phyloP scores from a whole-genome alignment of 2,329 filamentous ascomycete species.

The Colletotrichum lentis region DNA sequence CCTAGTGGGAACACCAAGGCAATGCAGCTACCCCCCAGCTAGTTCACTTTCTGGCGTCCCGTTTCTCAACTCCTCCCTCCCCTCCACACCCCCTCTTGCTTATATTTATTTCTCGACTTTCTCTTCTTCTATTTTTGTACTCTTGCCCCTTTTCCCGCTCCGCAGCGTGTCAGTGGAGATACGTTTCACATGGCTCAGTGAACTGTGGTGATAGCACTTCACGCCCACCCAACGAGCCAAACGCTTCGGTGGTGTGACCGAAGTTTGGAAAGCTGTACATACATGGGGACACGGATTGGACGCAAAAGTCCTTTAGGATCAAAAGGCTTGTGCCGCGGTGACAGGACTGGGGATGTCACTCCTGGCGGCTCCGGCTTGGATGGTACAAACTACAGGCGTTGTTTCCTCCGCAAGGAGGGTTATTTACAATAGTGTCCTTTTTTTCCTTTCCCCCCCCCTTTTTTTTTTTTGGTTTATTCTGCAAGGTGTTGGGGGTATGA shows the following conservation, averaged over 20 bases:
- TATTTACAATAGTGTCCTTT: not conserved
- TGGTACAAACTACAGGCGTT: constrained; percentile 31
- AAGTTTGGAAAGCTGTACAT: constrained; percentile 30
- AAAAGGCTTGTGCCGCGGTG: constrained; percentile 13
- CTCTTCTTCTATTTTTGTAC: not conserved
- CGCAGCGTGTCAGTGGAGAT: constrained; percentile 21
- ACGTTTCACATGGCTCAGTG: constrained; percentile 32
- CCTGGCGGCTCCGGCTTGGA: not conserved
- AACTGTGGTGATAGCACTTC: constrained; percentile 36
- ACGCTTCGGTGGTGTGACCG: constrained; percentile 25
- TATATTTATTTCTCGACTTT: not conserved
- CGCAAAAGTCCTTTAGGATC: constrained; percentile 12
- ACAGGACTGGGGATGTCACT: constrained; percentile 15
- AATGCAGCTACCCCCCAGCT: not conserved
- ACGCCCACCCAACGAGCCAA: constrained; percentile 23
- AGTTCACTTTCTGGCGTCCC: not conserved
- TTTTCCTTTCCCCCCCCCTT: too few relatives aligned
- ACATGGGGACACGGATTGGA: constrained; percentile 32
- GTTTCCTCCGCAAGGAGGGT: constrained; percentile 25
- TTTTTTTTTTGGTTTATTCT: not conserved
- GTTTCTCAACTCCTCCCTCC: not conserved
- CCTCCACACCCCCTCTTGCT: not conserved
- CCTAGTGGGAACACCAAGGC: constrained; percentile 20
- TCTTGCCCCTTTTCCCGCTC: constrained; percentile 8
- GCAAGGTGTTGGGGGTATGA: constrained; percentile 35